Conservation (phyloP, 2,329 filamentous ascomycete genomes). For the Botrytis galanthina region DNA sequence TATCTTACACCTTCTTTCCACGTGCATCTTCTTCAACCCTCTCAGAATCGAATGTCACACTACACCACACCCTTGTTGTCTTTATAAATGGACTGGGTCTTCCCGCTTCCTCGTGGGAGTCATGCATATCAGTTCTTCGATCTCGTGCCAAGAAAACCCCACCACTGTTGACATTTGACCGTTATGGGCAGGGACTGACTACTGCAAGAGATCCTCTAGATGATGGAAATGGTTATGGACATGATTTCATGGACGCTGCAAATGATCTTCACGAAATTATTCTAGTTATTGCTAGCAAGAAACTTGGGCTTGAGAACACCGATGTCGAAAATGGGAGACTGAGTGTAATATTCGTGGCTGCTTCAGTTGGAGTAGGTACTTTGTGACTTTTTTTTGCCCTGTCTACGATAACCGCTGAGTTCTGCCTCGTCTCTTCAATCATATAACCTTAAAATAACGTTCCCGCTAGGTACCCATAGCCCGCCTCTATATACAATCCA, state of each 20-base stretch:
- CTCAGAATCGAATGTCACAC: conserved; percentile 9
- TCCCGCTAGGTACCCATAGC: conserved; percentile 28
- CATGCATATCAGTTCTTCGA: conserved; percentile 33
- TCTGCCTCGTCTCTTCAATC: too few relatives aligned
- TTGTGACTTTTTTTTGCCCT: background rate
- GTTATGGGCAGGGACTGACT: conserved; percentile 34
- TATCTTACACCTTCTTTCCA: conserved; percentile 36
- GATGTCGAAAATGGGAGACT: conserved; percentile 24
- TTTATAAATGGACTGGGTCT: conserved; percentile 39
- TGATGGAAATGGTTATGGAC: conserved; percentile 32
- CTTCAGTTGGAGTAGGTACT: conserved; percentile 36
- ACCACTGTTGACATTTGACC: conserved; percentile 40
- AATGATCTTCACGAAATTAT: conserved; percentile 38
- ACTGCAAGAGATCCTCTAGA: conserved; percentile 34
- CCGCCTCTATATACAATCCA: conserved; percentile 37
- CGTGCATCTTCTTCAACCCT: conserved; percentile 22
- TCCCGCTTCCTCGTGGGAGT: conserved; percentile 34
- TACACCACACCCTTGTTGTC: conserved; percentile 30
- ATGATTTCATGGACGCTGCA: conserved; percentile 35
- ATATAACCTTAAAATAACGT: background rate
- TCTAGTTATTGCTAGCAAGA: conserved; percentile 23
- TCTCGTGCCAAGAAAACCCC: conserved; percentile 27
- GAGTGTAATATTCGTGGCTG: conserved; percentile 35
- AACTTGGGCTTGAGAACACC: conserved; percentile 18
- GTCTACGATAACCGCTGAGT: background rate